Evolutionary conservation across 257 asterid genomes (phyloP).

Genomic region (Solanum okadae): DNA sequence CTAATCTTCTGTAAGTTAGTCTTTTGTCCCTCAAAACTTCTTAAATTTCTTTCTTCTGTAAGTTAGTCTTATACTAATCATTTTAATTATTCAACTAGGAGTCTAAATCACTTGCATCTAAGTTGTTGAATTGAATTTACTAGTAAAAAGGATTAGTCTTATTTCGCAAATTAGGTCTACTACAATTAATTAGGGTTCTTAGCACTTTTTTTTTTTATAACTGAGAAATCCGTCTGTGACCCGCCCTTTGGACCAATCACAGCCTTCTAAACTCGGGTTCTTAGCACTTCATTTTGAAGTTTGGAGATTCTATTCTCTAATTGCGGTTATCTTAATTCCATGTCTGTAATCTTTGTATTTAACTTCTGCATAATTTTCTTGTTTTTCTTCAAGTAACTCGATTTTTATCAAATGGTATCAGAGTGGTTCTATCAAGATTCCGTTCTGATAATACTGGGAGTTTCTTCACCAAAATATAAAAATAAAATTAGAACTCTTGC

Average conservation of each 20-base stretch:
- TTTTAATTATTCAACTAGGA: neutral
- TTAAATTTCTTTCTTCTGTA: too few species aligned
- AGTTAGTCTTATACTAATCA: neutral
- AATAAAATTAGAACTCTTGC: neutral
- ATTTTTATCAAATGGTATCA: neutral
- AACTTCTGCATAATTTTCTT: neutral
- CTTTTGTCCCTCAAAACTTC: too few species aligned
- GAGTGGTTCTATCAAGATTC: neutral
- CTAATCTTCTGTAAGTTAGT: too few species aligned
- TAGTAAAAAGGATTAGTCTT: neutral
- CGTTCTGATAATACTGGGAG: neutral
- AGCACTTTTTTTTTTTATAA: neutral
- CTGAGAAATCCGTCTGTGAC: too few species aligned
- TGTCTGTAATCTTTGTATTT: neutral
- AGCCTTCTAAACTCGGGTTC: neutral
- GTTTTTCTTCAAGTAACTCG: neutral
- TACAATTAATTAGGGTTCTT: neutral
- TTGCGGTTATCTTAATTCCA: neutral
- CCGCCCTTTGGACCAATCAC: too few species aligned
- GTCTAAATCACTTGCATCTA: neutral
- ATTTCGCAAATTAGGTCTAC: neutral
- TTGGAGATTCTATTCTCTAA: neutral
- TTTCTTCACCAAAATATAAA: neutral
- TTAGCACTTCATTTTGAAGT: neutral
- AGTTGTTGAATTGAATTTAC: neutral